Evolutionary conservation across 169 alveolate genomes (phyloP).

Genomic region (Plasmodium billcollinsi): DNA sequence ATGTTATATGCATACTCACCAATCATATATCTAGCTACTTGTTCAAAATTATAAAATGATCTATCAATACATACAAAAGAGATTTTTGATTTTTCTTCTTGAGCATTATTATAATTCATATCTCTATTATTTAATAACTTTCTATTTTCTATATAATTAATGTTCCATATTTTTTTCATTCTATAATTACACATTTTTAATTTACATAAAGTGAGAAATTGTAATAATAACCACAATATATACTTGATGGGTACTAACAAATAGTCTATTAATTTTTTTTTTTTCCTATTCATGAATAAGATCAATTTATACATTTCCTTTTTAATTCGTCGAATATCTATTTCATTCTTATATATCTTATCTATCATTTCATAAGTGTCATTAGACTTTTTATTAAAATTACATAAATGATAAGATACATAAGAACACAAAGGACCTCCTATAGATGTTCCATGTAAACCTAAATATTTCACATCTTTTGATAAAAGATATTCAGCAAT

Average conservation of each 20-base stretch:
- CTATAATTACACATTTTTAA: constrained; percentile 15
- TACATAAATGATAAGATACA: constrained; percentile 67
- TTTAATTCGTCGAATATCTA: constrained; percentile 17
- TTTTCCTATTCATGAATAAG: constrained; percentile 35
- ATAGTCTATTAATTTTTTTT: constrained; percentile 30
- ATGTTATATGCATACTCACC: constrained; percentile 74
- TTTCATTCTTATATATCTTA: constrained; percentile 52
- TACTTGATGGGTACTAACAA: constrained; percentile 36
- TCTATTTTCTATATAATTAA: neutral
- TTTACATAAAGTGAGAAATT: constrained; percentile 42
- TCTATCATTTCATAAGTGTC: constrained; percentile 17
- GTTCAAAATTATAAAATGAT: constrained; percentile 65
- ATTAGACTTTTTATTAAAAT: constrained; percentile 29
- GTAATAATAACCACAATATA: constrained; percentile 20
- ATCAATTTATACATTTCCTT: constrained; percentile 47
- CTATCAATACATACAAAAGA: constrained; percentile 66
- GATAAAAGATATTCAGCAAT: constrained; percentile 66
- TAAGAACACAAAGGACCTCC: constrained; percentile 75
- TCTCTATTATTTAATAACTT: neutral
- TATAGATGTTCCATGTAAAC: constrained; percentile 72
- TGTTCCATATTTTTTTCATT: constrained; percentile 28
- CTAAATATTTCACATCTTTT: constrained; percentile 66
- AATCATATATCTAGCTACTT: constrained; percentile 73
- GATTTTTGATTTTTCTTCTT: constrained; percentile 13
- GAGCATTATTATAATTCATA: too few species aligned